Evolutionary conservation across 352 stramenopile genomes (phyloP).

Genomic region (Globisporangium cystogenes): DNA sequence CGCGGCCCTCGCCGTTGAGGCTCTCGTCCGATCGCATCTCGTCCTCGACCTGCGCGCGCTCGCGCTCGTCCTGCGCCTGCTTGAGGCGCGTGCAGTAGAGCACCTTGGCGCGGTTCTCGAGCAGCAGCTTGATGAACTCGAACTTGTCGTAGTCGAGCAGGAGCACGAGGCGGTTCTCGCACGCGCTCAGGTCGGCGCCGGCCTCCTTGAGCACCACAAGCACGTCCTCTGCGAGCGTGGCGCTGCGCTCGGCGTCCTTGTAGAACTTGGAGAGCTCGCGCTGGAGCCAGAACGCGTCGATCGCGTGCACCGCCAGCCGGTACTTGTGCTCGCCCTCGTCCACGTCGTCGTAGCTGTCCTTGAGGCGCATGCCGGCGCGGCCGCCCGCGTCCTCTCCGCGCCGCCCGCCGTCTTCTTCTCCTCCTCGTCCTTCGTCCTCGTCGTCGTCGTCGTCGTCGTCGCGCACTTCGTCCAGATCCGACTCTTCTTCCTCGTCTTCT

Average conservation of each 20-base stretch:
- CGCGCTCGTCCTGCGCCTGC: conserved; percentile 91
- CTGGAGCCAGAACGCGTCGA: conserved; percentile 99
- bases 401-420: background rate
- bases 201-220: conserved; percentile 60
- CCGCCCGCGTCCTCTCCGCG: conserved; percentile 28
- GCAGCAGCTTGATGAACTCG: conserved; percentile 97
- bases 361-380: conserved; percentile 62
- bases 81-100: conserved; percentile 97
- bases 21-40: conserved; percentile 84
- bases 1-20: conserved; percentile 82
- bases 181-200: conserved; percentile 72
- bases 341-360: conserved; percentile 60
- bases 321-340: conserved; percentile 64
- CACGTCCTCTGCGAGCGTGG: conserved; percentile 92
- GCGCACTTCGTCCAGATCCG: conserved; percentile 90
- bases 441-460: conserved; percentile 58
- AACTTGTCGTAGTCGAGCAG: conserved; percentile 99
- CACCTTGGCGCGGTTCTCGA: conserved; percentile 95
- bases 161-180: conserved; percentile 97
- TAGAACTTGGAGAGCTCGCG: conserved; percentile 95
- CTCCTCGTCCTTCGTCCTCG: conserved; percentile 17
- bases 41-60: conserved; percentile 88
- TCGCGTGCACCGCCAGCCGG: conserved; percentile 92
- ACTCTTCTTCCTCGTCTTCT: conserved; percentile 94
- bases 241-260: conserved; percentile 92